Evolutionary conservation across 2,329 filamentous ascomycete species (phyloP).

Genomic region (Endoconidiophora polonica): DNA sequence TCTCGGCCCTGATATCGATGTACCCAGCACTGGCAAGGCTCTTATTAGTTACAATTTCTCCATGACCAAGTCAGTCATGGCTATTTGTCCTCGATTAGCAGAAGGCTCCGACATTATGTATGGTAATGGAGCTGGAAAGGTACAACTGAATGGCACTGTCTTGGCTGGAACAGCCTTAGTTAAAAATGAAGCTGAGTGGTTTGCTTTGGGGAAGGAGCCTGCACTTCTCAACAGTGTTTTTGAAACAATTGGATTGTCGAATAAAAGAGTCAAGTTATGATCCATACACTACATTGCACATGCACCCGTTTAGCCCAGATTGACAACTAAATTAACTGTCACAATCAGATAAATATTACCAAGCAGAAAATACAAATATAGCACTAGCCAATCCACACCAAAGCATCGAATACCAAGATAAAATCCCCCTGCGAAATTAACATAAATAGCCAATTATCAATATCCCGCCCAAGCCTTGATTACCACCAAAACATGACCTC

Average conservation of each 20-base stretch:
- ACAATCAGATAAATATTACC: not conserved
- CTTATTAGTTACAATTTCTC: constrained; percentile 48
- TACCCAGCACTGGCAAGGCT: constrained; percentile 24
- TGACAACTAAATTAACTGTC: not conserved
- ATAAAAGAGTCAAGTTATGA: too few relatives aligned
- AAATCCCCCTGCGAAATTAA: not conserved
- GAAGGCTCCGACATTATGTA: constrained; percentile 29
- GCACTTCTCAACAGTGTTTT: constrained; percentile 13
- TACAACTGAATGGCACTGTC: constrained; percentile 45
- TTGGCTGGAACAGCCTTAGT: constrained; percentile 47
- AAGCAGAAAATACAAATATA: not conserved
- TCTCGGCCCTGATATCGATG: constrained; percentile 14
- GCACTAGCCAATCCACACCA: not conserved
- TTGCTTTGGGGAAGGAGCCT: constrained; percentile 28
- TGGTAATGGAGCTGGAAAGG: constrained; percentile 20
- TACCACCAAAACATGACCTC: too few relatives aligned
- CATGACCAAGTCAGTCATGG: constrained; percentile 36
- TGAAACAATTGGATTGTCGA: constrained; percentile 18
- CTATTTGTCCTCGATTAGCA: constrained; percentile 35
- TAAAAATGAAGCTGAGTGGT: constrained; percentile 41
- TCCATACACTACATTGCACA: not conserved
- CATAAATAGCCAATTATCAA: not conserved
- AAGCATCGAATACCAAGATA: not conserved
- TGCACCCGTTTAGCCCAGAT: too few relatives aligned
- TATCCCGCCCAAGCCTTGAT: too few relatives aligned